Evolutionary conservation across 148 eudicot genomes (phyloP).

Genomic region (Fagopyrum tataricum): DNA sequence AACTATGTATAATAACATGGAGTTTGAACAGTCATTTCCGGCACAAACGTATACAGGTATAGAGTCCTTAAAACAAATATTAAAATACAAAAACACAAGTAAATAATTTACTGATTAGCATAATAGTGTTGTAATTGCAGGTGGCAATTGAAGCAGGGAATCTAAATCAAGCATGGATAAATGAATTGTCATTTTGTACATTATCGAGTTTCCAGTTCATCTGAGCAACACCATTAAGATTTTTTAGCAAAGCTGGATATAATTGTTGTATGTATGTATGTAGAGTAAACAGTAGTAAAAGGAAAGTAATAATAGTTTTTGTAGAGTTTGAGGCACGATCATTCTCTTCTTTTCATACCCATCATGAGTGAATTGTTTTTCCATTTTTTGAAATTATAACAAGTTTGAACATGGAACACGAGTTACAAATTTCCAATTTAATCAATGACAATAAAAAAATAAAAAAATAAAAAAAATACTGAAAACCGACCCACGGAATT

Average conservation of each 20-base stretch:
- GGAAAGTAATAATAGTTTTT: neutral
- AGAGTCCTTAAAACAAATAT: neutral
- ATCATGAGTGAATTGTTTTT: neutral
- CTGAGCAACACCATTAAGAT: neutral
- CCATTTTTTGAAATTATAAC: neutral
- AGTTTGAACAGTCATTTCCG: slow-evolving; percentile 56
- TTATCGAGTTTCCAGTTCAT: neutral
- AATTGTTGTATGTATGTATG: neutral
- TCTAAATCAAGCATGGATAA: slow-evolving; percentile 59
- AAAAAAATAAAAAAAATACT: too few species aligned
- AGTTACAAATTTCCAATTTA: neutral
- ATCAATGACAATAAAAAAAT: too few species aligned
- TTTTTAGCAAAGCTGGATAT: neutral
- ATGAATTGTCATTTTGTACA: slow-evolving; percentile 21
- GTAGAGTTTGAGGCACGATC: neutral
- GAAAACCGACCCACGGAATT: too few species aligned
- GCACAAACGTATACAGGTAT: slow-evolving; percentile 67
- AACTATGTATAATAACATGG: slow-evolving; percentile 45
- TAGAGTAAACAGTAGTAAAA: neutral
- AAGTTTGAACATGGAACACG: neutral
- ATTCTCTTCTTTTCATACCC: neutral
- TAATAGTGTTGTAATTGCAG: slow-evolving; percentile 38
- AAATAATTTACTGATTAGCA: neutral
- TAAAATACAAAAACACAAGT: neutral
- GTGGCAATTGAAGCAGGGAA: slow-evolving; percentile 37